These are phyloP conservation scores for Podila minutissima DNA, from an alignment of 192 early-diverging fungal genomes.

Conservation along the genomic window DNA sequence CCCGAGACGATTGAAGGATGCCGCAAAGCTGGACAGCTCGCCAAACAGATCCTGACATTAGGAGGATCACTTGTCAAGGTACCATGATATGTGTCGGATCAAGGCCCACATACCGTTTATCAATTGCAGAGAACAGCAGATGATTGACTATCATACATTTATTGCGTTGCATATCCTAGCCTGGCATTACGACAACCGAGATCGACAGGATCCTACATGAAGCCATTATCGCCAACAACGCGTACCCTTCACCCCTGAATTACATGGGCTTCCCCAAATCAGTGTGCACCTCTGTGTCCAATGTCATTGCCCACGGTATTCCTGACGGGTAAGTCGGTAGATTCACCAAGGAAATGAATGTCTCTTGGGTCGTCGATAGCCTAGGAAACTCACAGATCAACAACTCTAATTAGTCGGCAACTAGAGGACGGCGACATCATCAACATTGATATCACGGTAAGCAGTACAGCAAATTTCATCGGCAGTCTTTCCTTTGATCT, in stretches of 20 bases:
- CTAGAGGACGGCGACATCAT: conserved; percentile 96
- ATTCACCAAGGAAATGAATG: neutral
- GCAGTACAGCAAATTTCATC: conserved; percentile 24
- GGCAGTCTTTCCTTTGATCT: conserved; percentile 75
- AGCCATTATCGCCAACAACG: conserved; percentile 86
- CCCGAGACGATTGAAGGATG: conserved; percentile 52
- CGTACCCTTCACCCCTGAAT: conserved; percentile 97
- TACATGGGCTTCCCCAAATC: conserved; percentile 98
- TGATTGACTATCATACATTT: conserved; percentile 30
- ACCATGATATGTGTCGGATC: neutral
- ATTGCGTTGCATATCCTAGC: conserved; percentile 60
- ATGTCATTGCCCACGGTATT: conserved; percentile 97
- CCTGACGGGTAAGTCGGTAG: conserved; percentile 70
- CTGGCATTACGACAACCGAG: conserved; percentile 88
- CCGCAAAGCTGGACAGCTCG: conserved; percentile 62
- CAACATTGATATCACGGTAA: conserved; percentile 90
- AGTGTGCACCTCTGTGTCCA: conserved; percentile 76
- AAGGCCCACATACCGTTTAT: neutral
- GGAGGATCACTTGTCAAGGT: conserved; percentile 63
- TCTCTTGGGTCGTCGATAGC: neutral
- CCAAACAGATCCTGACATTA: conserved; percentile 64
- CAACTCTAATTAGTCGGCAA: conserved; percentile 72
- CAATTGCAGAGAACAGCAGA: neutral
- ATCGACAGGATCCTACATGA: conserved; percentile 96
- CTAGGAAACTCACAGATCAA: conserved; percentile 11